A percentile compares a stretch with the other conserved stretches of the same genome.
Conservation (phyloP, 345 rosid genomes). For the Syzygium aqueum region DNA sequence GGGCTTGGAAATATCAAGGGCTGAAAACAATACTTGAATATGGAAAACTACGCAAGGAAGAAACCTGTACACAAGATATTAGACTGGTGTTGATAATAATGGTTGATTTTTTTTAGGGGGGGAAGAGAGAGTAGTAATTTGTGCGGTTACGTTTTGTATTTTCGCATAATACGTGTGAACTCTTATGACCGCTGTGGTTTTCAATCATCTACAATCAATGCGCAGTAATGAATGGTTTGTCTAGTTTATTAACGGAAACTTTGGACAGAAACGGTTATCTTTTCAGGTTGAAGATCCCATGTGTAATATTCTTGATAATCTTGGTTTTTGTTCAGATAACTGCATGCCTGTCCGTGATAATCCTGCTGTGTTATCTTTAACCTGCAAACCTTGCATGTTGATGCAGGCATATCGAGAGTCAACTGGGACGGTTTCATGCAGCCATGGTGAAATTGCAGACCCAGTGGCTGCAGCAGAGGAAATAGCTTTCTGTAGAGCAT, state of each 20-base stretch:
- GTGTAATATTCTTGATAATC: background rate
- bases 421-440: constrained; percentile 61
- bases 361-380: background rate
- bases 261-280: background rate
- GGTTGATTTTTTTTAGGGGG: background rate
- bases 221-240: background rate
- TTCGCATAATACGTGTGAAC: background rate
- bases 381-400: background rate
- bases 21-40: background rate
- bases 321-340: background rate
- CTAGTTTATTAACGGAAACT: background rate
- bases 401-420: constrained; percentile 90
- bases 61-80: background rate
- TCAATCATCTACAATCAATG: background rate
- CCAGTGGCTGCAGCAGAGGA: constrained; percentile 94
- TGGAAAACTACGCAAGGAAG: background rate
- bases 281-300: background rate
- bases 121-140: background rate
- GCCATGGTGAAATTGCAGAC: constrained; percentile 33
- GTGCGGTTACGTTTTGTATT: background rate
- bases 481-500: constrained; percentile 90
- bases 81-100: background rate
- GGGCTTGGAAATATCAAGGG: background rate
- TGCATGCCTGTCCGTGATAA: background rate
- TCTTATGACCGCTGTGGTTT: background rate